A percentile compares a stretch with the other conserved stretches of the same genome.
Conservation (phyloP, 2,329 filamentous ascomycete species). For the Coniochaeta sp. region DNA sequence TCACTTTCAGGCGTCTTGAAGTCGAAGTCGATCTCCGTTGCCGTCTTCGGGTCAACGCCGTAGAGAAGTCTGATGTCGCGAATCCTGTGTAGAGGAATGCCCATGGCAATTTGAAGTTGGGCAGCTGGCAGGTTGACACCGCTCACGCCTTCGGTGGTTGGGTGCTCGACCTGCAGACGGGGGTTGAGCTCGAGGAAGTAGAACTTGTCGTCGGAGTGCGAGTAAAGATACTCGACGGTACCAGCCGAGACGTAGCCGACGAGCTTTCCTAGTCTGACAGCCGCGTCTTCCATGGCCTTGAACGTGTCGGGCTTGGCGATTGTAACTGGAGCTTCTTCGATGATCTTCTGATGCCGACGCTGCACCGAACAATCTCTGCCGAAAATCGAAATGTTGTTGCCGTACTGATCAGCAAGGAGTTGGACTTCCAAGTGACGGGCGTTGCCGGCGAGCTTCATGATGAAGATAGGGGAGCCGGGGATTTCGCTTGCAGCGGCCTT, state of each 20-base stretch:
- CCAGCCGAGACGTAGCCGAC: constrained; percentile 98
- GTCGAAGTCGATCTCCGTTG: constrained; percentile 89
- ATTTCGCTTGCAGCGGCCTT: constrained; percentile 96
- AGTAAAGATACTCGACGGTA: constrained; percentile 98
- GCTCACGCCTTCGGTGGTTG: constrained; percentile 98
- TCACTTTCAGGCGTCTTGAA: constrained; percentile 82
- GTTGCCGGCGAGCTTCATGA: constrained; percentile 98
- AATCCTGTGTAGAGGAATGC: constrained; percentile 89
- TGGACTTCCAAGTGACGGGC: constrained; percentile 96
- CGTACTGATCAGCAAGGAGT: constrained; percentile 95
- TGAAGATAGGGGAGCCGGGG: constrained; percentile 97
- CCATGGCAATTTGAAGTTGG: constrained; percentile 98
- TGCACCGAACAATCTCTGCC: constrained; percentile 98
- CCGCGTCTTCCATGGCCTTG: constrained; percentile 92
- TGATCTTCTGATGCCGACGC: constrained; percentile 98
- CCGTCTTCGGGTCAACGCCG: constrained; percentile 83
- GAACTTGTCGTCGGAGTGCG: constrained; percentile 95
- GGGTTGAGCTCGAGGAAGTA: constrained; percentile 99
- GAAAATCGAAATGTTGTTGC: constrained; percentile 98
- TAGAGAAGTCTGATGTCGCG: constrained; percentile 94
- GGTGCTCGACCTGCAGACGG: constrained; percentile 98
- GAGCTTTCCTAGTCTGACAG: constrained; percentile 84
- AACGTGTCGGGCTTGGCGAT: constrained; percentile 87
- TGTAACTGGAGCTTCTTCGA: constrained; percentile 96
- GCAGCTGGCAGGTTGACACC: constrained; percentile 96